Evolutionary conservation across 306 rosid species (phyloP).

Genomic region (Chamaecrista fasciculata): DNA sequence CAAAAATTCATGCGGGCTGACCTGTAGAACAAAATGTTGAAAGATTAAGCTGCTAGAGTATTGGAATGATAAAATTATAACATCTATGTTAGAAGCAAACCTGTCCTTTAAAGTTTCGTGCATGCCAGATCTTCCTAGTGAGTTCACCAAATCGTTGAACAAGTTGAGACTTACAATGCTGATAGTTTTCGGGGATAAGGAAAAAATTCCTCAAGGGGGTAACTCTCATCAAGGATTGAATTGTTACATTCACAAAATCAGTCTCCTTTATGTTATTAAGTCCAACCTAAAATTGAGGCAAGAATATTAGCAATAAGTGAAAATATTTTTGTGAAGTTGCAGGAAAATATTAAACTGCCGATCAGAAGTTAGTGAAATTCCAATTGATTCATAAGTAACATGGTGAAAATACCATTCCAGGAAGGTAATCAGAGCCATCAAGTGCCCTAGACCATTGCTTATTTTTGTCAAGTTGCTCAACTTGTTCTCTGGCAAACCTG

Average conservation of each 20-base stretch:
- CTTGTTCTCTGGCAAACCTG: constrained; percentile 80
- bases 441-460: constrained; percentile 98
- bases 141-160: constrained; percentile 97
- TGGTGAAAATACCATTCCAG: constrained; percentile 78
- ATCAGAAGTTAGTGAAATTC: constrained; percentile 6
- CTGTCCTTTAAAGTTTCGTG: constrained; percentile 96
- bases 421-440: constrained; percentile 98
- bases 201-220: constrained; percentile 92
- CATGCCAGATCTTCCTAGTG: constrained; percentile 96
- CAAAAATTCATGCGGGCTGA: constrained; percentile 93
- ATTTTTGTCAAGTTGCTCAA: constrained; percentile 78
- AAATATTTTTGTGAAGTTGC: too few species aligned
- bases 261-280: constrained; percentile 96
- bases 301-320: constrained; percentile 18
- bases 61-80: not conserved
- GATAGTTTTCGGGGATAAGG: constrained; percentile 85
- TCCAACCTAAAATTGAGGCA: constrained; percentile 60
- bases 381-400: constrained; percentile 3
- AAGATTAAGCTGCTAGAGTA: constrained; percentile 19
- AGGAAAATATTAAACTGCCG: constrained; percentile 1
- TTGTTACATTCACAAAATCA: constrained; percentile 95
- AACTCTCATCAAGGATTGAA: constrained; percentile 94
- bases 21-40: constrained; percentile 48
- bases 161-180: constrained; percentile 80
- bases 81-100: constrained; percentile 43